phyloP scores from a whole-genome alignment of 1,284 basidiomycete genomes.

The Tilletia indica region DNA sequence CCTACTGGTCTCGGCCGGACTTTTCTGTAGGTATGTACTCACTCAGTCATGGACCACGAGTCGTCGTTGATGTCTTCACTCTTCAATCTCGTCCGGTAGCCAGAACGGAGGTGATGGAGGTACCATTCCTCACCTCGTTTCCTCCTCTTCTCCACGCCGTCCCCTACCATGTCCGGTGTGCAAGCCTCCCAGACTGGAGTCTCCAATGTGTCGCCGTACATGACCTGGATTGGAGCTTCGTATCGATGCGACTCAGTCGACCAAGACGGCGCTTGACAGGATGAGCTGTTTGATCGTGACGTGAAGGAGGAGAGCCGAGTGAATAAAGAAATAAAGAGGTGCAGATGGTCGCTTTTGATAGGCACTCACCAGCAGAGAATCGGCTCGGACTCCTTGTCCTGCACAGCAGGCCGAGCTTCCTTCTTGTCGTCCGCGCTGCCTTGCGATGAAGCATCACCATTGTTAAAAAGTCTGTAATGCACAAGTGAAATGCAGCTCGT shows the following conservation, averaged over 20 bases:
- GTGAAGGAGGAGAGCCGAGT: not conserved
- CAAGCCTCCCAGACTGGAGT: constrained; percentile 1
- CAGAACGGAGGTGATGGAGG: not conserved
- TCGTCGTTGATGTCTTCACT: constrained; percentile 10
- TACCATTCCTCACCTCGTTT: constrained; percentile 1
- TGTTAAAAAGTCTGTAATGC: too few species aligned
- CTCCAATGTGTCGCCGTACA: not conserved
- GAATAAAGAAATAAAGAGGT: not conserved
- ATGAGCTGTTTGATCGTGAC: not conserved
- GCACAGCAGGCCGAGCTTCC: not conserved
- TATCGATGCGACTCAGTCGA: not conserved
- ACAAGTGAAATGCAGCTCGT: too few species aligned
- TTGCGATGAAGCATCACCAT: too few species aligned
- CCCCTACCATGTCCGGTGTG: not conserved
- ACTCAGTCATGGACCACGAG: not conserved
- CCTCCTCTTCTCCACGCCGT: not conserved
- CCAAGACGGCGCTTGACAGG: not conserved
- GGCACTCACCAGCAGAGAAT: not conserved
- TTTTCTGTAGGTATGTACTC: not conserved
- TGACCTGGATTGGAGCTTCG: constrained; percentile 12
- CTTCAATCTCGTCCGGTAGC: not conserved
- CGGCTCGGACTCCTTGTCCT: not conserved
- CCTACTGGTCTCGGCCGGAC: not conserved
- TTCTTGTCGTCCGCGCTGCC: not conserved
- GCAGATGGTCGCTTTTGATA: too few species aligned